phyloP scores from a whole-genome alignment of 441 rosid species.

The Adansonia gregorii region DNA sequence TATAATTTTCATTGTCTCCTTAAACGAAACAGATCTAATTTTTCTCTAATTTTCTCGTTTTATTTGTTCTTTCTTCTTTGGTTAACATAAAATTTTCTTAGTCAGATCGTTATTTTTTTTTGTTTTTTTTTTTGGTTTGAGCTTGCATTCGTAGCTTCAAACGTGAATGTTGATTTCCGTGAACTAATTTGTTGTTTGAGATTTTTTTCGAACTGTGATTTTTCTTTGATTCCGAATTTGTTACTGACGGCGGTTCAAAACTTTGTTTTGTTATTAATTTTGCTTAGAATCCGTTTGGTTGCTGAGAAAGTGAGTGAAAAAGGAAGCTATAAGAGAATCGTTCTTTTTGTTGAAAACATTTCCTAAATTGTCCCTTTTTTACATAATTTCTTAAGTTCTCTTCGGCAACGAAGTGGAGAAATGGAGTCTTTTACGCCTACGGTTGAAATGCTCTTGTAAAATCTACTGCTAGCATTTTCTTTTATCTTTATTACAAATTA shows the following conservation, averaged over 20 bases:
- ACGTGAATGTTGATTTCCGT: slow-evolving; percentile 18
- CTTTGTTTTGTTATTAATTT: background rate
- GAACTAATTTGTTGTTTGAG: slow-evolving; percentile 14
- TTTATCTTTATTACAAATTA: background rate
- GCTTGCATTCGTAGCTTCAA: slow-evolving; percentile 1
- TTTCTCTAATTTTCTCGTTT: background rate
- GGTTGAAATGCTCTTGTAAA: background rate
- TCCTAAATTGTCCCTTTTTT: background rate
- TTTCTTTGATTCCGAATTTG: slow-evolving; percentile 12
- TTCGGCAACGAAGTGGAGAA: background rate
- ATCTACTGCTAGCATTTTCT: background rate
- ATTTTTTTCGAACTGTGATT: background rate
- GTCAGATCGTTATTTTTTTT: background rate
- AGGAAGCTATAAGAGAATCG: slow-evolving; percentile 11
- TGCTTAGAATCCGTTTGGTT: slow-evolving; percentile 28
- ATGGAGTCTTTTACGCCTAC: background rate
- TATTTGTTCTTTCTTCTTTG: background rate
- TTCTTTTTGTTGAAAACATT: background rate
- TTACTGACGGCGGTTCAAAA: background rate
- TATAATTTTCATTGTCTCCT: slow-evolving; percentile 20
- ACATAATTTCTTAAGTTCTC: slow-evolving; percentile 1
- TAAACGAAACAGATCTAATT: slow-evolving; percentile 19
- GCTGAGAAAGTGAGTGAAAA: slow-evolving; percentile 28
- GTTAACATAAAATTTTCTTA: background rate
- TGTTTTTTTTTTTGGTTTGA: background rate